Conservation (phyloP, 1,284 basidiomycete species). For the Golubevia pallescens region DNA sequence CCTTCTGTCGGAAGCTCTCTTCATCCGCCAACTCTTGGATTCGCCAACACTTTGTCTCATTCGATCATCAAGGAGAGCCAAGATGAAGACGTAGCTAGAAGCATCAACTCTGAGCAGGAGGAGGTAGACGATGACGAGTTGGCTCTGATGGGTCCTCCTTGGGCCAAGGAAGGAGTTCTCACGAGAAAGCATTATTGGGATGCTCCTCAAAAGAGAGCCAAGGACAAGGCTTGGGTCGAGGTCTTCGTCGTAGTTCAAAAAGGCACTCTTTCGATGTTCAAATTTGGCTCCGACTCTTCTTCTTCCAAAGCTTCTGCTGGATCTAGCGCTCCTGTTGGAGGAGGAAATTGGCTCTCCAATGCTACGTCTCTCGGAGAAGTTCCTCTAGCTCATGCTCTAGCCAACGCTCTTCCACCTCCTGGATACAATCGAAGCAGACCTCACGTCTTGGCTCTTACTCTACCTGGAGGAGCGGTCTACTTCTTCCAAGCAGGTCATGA, state of each 20-base stretch:
- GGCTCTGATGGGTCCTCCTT: slow-evolving; percentile 89
- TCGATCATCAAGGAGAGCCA: slow-evolving; percentile 93
- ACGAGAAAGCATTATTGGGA: slow-evolving; percentile 95
- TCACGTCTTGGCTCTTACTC: slow-evolving; percentile 91
- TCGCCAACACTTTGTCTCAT: slow-evolving; percentile 91
- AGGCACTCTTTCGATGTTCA: slow-evolving; percentile 91
- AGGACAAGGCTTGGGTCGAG: slow-evolving; percentile 82
- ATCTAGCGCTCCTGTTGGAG: slow-evolving; percentile 74
- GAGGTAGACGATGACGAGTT: slow-evolving; percentile 79
- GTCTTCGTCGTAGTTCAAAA: slow-evolving; percentile 94
- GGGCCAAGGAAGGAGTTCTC: slow-evolving; percentile 97
- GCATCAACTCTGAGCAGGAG: slow-evolving; percentile 13
- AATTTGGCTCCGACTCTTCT: slow-evolving; percentile 33
- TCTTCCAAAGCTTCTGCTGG: slow-evolving; percentile 5
- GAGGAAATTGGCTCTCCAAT: slow-evolving; percentile 94
- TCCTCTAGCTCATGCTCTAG: slow-evolving; percentile 82
- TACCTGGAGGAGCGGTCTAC: slow-evolving; percentile 84
- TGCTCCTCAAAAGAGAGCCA: slow-evolving; percentile 77
- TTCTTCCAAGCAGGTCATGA: slow-evolving; percentile 98
- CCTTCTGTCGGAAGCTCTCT: slow-evolving; percentile 7
- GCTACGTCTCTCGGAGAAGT: slow-evolving; percentile 82
- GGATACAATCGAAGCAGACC: slow-evolving; percentile 89
- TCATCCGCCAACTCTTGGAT: slow-evolving; percentile 74
- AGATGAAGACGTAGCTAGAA: slow-evolving; percentile 80
- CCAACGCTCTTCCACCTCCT: slow-evolving; percentile 84